phyloP scores from a whole-genome alignment of 1,284 basidiomycete genomes.

The Ustilago curta region DNA sequence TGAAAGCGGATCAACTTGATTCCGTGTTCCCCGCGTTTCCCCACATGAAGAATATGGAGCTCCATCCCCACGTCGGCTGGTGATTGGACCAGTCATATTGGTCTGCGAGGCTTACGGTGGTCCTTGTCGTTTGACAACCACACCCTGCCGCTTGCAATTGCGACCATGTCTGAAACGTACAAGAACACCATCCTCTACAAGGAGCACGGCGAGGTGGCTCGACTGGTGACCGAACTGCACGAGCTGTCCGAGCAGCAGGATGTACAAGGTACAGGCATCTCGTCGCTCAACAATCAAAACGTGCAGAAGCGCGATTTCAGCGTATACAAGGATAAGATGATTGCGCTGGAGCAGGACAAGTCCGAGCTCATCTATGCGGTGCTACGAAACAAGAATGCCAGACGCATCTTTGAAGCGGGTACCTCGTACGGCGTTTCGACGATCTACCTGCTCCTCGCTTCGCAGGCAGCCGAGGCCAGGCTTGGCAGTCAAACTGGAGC shows the following conservation, averaged over 20 bases:
- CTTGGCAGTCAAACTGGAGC: neutral
- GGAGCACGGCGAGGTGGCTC: slow-evolving; percentile 20
- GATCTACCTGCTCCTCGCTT: slow-evolving; percentile 35
- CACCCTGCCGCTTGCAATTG: neutral
- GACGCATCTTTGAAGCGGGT: slow-evolving; percentile 41
- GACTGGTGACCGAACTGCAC: slow-evolving; percentile 36
- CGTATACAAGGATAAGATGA: slow-evolving; percentile 40
- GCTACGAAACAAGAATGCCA: slow-evolving; percentile 33
- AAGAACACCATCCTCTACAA: slow-evolving; percentile 25
- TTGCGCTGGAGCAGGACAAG: slow-evolving; percentile 47
- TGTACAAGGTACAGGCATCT: slow-evolving; percentile 35
- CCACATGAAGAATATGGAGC: neutral
- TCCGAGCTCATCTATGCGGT: slow-evolving; percentile 28
- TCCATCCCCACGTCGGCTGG: too few species aligned
- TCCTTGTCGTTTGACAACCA: neutral
- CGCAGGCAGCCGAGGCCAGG: slow-evolving; percentile 8
- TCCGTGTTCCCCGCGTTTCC: neutral
- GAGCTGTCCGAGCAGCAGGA: slow-evolving; percentile 36
- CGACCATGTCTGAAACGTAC: slow-evolving; percentile 23
- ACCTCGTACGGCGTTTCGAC: slow-evolving; percentile 42
- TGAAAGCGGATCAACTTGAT: slow-evolving; percentile 5
- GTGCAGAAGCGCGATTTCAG: slow-evolving; percentile 35
- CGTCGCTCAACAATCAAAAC: slow-evolving; percentile 32
- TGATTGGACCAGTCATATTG: neutral
- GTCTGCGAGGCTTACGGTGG: neutral